These are phyloP conservation scores for Fusarium pseudograminearum DNA, from an alignment of 2,329 filamentous ascomycete species.

Conservation along the genomic window DNA sequence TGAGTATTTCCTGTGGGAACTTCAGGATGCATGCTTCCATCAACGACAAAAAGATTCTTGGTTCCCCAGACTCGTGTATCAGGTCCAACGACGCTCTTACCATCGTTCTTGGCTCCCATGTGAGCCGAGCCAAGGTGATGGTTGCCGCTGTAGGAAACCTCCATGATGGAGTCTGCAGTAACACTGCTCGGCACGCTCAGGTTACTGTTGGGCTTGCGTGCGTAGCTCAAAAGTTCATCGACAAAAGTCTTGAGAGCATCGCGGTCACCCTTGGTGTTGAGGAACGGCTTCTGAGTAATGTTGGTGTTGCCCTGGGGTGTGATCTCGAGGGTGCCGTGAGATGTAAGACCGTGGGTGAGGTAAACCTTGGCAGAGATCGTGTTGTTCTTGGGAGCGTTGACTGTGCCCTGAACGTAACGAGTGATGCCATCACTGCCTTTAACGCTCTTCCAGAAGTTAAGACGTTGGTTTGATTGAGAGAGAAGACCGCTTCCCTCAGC, in stretches of 20 bases:
- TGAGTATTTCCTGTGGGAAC: slow-evolving; percentile 47
- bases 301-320: slow-evolving; percentile 55
- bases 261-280: slow-evolving; percentile 50
- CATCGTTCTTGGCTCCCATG: slow-evolving; percentile 50
- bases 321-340: slow-evolving; percentile 58
- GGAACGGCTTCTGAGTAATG: slow-evolving; percentile 54
- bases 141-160: slow-evolving; percentile 43
- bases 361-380: slow-evolving; percentile 62
- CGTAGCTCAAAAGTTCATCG: slow-evolving; percentile 45
- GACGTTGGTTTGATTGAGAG: slow-evolving; percentile 58
- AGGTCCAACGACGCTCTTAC: slow-evolving; percentile 50
- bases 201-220: slow-evolving; percentile 38
- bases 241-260: slow-evolving; percentile 47
- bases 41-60: slow-evolving; percentile 49
- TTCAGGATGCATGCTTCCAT: slow-evolving; percentile 50
- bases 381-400: slow-evolving; percentile 57
- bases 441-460: slow-evolving; percentile 61
- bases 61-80: slow-evolving; percentile 51
- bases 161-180: slow-evolving; percentile 44
- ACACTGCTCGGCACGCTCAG: slow-evolving; percentile 40
- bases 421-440: slow-evolving; percentile 54
- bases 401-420: slow-evolving; percentile 58
- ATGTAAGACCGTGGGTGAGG: slow-evolving; percentile 62
- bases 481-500: slow-evolving; percentile 56
- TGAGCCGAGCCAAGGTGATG: slow-evolving; percentile 50